Percentiles rank a stretch among this genome's conserved stretches.
phyloP scores from a whole-genome alignment of 83 land plant genomes.

The Picea engelmannii region DNA sequence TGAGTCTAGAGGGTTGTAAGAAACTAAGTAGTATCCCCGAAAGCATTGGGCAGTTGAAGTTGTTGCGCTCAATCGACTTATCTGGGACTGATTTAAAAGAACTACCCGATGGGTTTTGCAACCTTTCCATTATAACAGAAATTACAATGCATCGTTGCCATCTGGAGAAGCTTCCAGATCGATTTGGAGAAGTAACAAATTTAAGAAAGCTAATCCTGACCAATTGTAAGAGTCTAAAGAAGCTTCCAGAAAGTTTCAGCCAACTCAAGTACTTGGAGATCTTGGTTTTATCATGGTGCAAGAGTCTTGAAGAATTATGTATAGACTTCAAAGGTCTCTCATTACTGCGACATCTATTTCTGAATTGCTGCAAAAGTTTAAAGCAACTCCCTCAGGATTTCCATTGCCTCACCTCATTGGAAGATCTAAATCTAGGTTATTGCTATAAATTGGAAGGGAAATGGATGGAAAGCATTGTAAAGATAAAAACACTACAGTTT shows the following conservation, averaged over 20 bases:
- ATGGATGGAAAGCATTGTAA: not conserved
- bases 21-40: too few species aligned
- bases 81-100: too few species aligned
- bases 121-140: not conserved
- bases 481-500: not conserved
- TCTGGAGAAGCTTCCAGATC: not conserved
- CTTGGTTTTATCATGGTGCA: not conserved
- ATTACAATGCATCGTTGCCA: not conserved
- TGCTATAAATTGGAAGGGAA: not conserved
- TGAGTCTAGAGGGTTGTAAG: too few species aligned
- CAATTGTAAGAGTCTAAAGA: not conserved
- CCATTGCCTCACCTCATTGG: not conserved
- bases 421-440: rapidly evolving
- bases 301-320: not conserved
- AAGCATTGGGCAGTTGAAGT: too few species aligned
- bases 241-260: not conserved
- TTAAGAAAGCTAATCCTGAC: not conserved
- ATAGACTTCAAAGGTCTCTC: too few species aligned
- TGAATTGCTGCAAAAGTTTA: too few species aligned
- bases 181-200: not conserved
- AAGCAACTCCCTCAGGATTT: not conserved
- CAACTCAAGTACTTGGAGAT: not conserved
- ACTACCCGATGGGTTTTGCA: not conserved
- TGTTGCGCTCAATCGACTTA: too few species aligned
- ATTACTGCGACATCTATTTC: too few species aligned